Percentiles rank a stretch among this genome's conserved stretches.
These are phyloP conservation scores for Perkinsela sp. DNA, from an alignment of 208 protist species.

Conservation along the genomic window DNA sequence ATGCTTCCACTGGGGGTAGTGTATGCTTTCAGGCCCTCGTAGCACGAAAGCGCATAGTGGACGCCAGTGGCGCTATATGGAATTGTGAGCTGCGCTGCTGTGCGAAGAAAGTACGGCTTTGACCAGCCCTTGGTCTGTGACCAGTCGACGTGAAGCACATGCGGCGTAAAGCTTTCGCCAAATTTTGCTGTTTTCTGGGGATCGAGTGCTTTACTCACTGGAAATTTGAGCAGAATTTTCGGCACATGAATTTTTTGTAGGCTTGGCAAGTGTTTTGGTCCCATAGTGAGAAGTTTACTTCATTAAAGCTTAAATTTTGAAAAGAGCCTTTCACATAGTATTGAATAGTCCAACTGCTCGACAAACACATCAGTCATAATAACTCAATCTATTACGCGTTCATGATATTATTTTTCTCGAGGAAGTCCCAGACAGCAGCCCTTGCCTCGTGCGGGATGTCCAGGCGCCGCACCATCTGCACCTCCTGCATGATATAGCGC, in stretches of 20 bases:
- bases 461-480: too few relatives aligned
- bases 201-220: constrained; percentile 9
- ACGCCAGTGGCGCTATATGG: constrained; percentile 53
- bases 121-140: constrained; percentile 41
- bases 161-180: constrained; percentile 72
- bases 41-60: constrained; percentile 78
- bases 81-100: constrained; percentile 44
- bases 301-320: too few relatives aligned
- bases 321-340: too few relatives aligned
- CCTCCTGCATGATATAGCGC: too few relatives aligned
- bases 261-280: too few relatives aligned
- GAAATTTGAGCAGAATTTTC: constrained; percentile 11
- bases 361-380: too few relatives aligned
- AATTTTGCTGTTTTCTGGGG: constrained; percentile 41
- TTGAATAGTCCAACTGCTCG: too few relatives aligned
- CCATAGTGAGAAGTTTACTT: too few relatives aligned
- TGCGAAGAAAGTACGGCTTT: constrained; percentile 36
- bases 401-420: too few relatives aligned
- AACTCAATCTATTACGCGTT: too few relatives aligned
- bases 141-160: constrained; percentile 81
- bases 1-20: constrained; percentile 31
- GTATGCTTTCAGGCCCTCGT: constrained; percentile 95
- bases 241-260: constrained; percentile 10
- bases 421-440: too few relatives aligned
- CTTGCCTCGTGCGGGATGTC: too few relatives aligned